Evolutionary conservation across 1,139 yeast species (phyloP).

Genomic region (Oligophagozyma castellii): DNA sequence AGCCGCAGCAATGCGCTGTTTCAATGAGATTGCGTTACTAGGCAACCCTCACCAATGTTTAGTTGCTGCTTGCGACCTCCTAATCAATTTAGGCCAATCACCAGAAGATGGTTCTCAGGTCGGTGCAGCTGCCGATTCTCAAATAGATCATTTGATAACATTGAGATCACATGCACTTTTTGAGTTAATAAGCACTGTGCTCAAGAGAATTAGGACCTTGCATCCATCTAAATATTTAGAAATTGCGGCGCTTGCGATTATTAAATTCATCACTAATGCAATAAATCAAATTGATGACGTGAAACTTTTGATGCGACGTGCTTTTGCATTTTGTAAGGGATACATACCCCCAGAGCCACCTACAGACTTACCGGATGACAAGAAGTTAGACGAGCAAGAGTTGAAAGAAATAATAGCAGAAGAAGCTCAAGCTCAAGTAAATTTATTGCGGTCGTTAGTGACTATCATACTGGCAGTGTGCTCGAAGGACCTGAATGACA

Average conservation of each 20-base stretch:
- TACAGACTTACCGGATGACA: conserved; percentile 6
- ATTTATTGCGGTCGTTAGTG: conserved; percentile 30
- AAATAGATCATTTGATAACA: conserved; percentile 12
- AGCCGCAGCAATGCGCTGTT: conserved; percentile 33
- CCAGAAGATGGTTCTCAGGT: background rate
- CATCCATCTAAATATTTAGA: conserved; percentile 66
- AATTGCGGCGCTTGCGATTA: conserved; percentile 44
- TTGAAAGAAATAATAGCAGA: conserved; percentile 19
- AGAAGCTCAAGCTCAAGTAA: conserved; percentile 16
- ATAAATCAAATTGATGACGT: conserved; percentile 24
- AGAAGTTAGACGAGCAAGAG: conserved; percentile 33
- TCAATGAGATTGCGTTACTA: conserved; percentile 43
- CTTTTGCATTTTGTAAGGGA: conserved; percentile 56
- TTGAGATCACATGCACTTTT: conserved; percentile 50
- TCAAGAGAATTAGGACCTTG: conserved; percentile 36
- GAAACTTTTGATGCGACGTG: conserved; percentile 45
- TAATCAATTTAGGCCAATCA: conserved; percentile 26
- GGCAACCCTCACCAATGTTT: conserved; percentile 76
- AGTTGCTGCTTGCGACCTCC: conserved; percentile 51
- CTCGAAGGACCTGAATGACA: conserved; percentile 18
- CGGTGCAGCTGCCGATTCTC: conserved; percentile 2
- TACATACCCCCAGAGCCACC: conserved; percentile 38
- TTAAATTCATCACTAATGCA: conserved; percentile 38
- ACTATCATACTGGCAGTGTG: conserved; percentile 34
- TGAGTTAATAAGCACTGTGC: conserved; percentile 46